These are phyloP conservation scores for Gastrodia elata DNA, from an alignment of 106 monocot genomes.

Conservation along the genomic window DNA sequence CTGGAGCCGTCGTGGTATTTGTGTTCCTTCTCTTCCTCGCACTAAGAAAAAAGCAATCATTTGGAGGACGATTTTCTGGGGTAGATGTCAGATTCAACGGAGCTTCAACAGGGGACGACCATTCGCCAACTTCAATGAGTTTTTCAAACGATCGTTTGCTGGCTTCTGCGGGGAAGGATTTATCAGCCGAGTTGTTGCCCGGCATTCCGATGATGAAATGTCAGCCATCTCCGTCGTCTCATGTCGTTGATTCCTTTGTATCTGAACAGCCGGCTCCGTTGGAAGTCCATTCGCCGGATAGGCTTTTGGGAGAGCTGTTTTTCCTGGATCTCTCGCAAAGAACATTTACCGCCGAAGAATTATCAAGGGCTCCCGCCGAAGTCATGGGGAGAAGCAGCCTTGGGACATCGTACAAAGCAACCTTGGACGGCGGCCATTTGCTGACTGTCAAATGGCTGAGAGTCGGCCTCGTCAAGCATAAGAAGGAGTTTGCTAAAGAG, in stretches of 20 bases:
- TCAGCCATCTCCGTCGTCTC: slow-evolving; percentile 30
- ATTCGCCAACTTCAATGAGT: slow-evolving; percentile 41
- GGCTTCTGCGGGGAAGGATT: slow-evolving; percentile 50
- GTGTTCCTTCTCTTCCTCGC: slow-evolving; percentile 58
- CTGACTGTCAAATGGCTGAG: slow-evolving; percentile 92
- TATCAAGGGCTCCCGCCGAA: slow-evolving; percentile 90
- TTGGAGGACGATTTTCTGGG: slow-evolving; percentile 29
- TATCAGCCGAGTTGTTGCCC: slow-evolving; percentile 29
- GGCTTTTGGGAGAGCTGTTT: slow-evolving; percentile 72
- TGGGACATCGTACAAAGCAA: slow-evolving; percentile 91
- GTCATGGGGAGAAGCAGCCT: slow-evolving; percentile 91
- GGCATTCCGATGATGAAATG: slow-evolving; percentile 8
- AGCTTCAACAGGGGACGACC: slow-evolving; percentile 38
- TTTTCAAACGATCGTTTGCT: slow-evolving; percentile 80
- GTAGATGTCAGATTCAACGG: slow-evolving; percentile 51
- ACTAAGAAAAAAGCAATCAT: slow-evolving; percentile 40
- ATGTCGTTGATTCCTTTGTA: slow-evolving; percentile 13
- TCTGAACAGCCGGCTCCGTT: slow-evolving; percentile 33
- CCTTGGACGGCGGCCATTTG: slow-evolving; percentile 55
- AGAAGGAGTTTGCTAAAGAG: slow-evolving; percentile 92
- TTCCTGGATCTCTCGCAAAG: slow-evolving; percentile 63
- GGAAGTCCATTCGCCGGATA: slow-evolving; percentile 72
- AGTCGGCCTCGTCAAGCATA: slow-evolving; percentile 73
- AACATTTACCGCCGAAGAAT: slow-evolving; percentile 73
- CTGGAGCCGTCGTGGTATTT: slow-evolving; percentile 53